These are phyloP conservation scores for Teratosphaeria viscida DNA, from an alignment of 2,329 filamentous ascomycete species.

Conservation along the genomic window DNA sequence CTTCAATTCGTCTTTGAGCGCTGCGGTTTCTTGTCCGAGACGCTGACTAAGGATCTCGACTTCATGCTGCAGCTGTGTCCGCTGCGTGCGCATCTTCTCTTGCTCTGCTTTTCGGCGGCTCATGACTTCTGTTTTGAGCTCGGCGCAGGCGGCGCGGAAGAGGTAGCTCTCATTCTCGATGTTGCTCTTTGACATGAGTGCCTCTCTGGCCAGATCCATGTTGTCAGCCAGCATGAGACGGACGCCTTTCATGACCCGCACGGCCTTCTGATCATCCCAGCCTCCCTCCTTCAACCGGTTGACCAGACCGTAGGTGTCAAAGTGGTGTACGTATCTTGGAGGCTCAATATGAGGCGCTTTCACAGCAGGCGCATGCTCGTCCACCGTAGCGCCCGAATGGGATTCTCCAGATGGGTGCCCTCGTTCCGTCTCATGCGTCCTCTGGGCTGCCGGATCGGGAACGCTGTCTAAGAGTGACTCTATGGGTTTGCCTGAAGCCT, in stretches of 20 bases:
- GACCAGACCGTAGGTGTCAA: conserved; percentile 87
- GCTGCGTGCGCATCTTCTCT: conserved; percentile 71
- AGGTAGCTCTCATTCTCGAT: conserved; percentile 91
- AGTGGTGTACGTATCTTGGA: conserved; percentile 84
- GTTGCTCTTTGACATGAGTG: conserved; percentile 78
- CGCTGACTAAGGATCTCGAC: conserved; percentile 84
- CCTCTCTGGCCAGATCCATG: conserved; percentile 67
- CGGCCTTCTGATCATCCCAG: conserved; percentile 64
- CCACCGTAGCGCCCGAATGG: conserved; percentile 12
- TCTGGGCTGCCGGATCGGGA: conserved; percentile 15
- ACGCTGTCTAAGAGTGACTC: conserved; percentile 21
- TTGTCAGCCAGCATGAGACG: conserved; percentile 67
- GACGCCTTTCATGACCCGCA: conserved; percentile 87
- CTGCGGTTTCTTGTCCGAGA: conserved; percentile 70
- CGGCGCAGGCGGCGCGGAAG: conserved; percentile 86
- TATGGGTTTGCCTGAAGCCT: conserved; percentile 11
- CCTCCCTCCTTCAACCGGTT: conserved; percentile 62
- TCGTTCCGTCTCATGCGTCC: conserved; percentile 7
- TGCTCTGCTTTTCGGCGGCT: conserved; percentile 66
- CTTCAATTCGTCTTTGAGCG: conserved; percentile 81
- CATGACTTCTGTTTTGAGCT: conserved; percentile 76
- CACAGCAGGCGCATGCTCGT: conserved; percentile 43
- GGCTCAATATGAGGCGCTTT: conserved; percentile 50
- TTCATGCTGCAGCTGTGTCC: conserved; percentile 82
- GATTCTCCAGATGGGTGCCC: conserved; percentile 15